These are phyloP conservation scores for Micractinium conductrix DNA, from an alignment of 139 green algal genomes.

Conservation along the genomic window DNA sequence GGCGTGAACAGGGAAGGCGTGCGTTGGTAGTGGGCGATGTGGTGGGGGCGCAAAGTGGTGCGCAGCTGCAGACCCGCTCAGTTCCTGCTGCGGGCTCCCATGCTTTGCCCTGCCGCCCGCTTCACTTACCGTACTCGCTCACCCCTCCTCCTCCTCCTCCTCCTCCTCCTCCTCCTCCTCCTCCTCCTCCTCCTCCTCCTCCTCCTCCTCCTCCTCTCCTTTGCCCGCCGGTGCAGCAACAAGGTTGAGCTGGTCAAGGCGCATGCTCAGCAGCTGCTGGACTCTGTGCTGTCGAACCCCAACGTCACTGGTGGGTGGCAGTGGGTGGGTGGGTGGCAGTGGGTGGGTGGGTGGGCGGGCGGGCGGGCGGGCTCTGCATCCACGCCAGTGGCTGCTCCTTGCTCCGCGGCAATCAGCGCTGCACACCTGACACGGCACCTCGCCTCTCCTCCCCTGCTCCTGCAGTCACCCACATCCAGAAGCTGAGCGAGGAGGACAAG, in stretches of 20 bases:
- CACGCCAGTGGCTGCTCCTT: too few relatives aligned
- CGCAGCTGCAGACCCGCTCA: too few relatives aligned
- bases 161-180: neutral
- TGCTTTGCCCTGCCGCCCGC: neutral
- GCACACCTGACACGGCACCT: neutral
- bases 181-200: neutral
- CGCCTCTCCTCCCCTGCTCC: neutral
- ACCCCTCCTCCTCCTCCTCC: neutral
- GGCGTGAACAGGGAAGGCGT: too few relatives aligned
- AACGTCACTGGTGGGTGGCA: constrained; percentile 33
- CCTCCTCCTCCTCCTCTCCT: neutral
- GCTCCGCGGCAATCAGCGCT: too few relatives aligned
- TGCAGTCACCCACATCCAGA: neutral
- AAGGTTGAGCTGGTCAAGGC: constrained; percentile 43
- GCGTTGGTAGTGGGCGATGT: too few relatives aligned
- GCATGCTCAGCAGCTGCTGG: constrained; percentile 51
- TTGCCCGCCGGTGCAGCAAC: neutral
- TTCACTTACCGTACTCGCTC: neutral
- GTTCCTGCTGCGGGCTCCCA: too few relatives aligned
- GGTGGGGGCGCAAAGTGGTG: too few relatives aligned
- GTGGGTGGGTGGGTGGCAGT: neutral
- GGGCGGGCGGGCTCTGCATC: neutral
- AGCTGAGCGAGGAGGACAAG: constrained; percentile 48
- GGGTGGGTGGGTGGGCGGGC: neutral
- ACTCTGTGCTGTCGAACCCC: constrained; percentile 51